Conservation (phyloP, 2,329 filamentous ascomycete species). For the Calonectria leucothoes region DNA sequence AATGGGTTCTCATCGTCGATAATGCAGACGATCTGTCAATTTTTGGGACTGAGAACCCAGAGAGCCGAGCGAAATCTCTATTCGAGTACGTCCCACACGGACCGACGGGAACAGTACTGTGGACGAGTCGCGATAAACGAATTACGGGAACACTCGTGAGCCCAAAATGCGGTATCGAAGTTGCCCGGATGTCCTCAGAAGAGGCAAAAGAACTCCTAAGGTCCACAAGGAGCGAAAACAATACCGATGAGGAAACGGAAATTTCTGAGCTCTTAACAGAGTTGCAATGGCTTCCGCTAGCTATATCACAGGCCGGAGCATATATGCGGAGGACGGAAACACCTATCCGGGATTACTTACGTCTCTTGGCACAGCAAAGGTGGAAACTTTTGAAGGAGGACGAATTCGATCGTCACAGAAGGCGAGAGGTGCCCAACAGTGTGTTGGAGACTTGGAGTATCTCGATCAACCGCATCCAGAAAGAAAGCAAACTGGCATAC, state of each 20-base stretch:
- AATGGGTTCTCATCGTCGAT: constrained; percentile 55
- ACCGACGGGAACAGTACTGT: constrained; percentile 42
- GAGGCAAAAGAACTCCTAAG: constrained; percentile 29
- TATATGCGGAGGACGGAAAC: constrained; percentile 45
- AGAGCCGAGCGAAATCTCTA: neutral
- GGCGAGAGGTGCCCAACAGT: constrained; percentile 44
- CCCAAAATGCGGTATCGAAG: constrained; percentile 32
- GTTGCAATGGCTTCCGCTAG: constrained; percentile 45
- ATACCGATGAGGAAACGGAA: constrained; percentile 3
- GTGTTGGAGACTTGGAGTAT: constrained; percentile 48
- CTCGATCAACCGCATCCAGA: constrained; percentile 45
- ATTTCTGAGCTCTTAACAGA: constrained; percentile 30
- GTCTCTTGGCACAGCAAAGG: constrained; percentile 32
- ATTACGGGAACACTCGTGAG: constrained; percentile 43
- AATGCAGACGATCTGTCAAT: constrained; percentile 51
- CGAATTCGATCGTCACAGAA: constrained; percentile 43
- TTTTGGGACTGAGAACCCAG: neutral
- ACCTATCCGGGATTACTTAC: constrained; percentile 40
- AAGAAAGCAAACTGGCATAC: constrained; percentile 43
- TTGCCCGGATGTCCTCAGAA: constrained; percentile 34
- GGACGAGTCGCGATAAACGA: constrained; percentile 46
- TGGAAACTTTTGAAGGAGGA: constrained; percentile 37
- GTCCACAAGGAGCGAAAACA: neutral
- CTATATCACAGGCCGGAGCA: constrained; percentile 46
- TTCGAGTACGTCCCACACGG: neutral